A percentile compares a stretch with the other conserved stretches of the same genome.
phyloP scores from a whole-genome alignment of 257 asterid species.

The Fraxinus cuspidata region DNA sequence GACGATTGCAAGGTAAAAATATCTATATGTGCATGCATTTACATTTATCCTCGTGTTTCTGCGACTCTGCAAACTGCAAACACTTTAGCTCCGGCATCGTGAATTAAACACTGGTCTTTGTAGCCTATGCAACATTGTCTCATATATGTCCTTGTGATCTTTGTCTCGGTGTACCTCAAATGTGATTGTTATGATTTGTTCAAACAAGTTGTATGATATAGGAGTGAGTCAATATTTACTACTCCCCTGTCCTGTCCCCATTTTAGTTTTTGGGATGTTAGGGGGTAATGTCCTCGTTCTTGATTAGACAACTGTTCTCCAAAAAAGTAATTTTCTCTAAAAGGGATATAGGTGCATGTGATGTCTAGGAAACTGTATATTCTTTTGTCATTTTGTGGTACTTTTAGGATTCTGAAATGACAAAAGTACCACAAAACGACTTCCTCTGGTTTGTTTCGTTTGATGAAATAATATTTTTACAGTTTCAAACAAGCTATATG shows the following conservation, averaged over 20 bases:
- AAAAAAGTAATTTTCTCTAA: no score
- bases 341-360: no score
- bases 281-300: background rate
- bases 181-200: background rate
- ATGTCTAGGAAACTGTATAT: no score
- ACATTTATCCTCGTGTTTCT: background rate
- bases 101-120: background rate
- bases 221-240: background rate
- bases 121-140: background rate
- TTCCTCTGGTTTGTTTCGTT: no score
- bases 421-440: no score
- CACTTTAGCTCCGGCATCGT: background rate
- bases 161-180: background rate
- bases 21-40: background rate
- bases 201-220: background rate
- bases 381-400: no score
- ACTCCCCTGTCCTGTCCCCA: background rate
- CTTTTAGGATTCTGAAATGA: no score
- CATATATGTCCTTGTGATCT: background rate
- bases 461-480: no score
- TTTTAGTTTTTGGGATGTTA: background rate
- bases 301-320: background rate
- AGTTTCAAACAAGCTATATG: constrained; percentile 94
- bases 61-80: background rate
- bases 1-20: constrained; percentile 89